These are phyloP conservation scores for Mycena capillaripes DNA, from an alignment of 768 basidiomycete genomes.

Conservation along the genomic window DNA sequence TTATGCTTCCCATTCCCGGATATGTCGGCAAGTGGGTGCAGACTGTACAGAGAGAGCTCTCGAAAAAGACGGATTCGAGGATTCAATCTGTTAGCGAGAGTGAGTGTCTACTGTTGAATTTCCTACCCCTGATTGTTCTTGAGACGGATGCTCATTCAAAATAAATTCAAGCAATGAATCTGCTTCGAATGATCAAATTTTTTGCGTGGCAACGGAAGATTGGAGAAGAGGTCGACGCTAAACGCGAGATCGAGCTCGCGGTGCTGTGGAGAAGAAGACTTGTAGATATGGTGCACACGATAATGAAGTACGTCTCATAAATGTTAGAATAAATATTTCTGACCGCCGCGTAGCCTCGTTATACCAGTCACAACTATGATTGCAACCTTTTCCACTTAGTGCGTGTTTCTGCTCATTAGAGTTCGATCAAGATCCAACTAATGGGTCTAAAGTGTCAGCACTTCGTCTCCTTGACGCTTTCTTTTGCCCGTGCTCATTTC, in stretches of 20 bases:
- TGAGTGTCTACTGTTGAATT: conserved; percentile 41
- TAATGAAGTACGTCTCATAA: conserved; percentile 52
- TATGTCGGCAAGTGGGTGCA: conserved; percentile 54
- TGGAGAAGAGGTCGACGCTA: conserved; percentile 55
- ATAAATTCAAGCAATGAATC: conserved; percentile 57
- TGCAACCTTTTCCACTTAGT: conserved; percentile 74
- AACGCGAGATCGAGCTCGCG: conserved; percentile 63
- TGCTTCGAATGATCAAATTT: conserved; percentile 67
- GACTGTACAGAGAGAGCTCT: conserved; percentile 53
- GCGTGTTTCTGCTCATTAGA: conserved; percentile 2
- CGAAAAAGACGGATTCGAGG: conserved; percentile 61
- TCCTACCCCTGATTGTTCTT: too few relatives aligned
- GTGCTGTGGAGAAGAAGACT: conserved; percentile 16
- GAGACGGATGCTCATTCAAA: neutral
- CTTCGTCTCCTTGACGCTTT: neutral
- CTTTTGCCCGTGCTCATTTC: neutral
- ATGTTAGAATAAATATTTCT: neutral
- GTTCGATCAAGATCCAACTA: neutral
- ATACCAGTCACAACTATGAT: conserved; percentile 77
- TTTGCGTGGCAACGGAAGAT: conserved; percentile 67
- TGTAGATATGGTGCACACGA: conserved; percentile 52
- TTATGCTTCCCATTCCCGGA: conserved; percentile 61
- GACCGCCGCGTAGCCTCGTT: conserved; percentile 55
- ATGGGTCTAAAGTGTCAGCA: conserved; percentile 2
- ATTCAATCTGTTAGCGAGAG: conserved; percentile 63